A percentile compares a stretch with the other conserved stretches of the same genome.
Evolutionary conservation across 2,329 filamentous ascomycete genomes (phyloP).

Genomic region (Aspergillus fischeri): DNA sequence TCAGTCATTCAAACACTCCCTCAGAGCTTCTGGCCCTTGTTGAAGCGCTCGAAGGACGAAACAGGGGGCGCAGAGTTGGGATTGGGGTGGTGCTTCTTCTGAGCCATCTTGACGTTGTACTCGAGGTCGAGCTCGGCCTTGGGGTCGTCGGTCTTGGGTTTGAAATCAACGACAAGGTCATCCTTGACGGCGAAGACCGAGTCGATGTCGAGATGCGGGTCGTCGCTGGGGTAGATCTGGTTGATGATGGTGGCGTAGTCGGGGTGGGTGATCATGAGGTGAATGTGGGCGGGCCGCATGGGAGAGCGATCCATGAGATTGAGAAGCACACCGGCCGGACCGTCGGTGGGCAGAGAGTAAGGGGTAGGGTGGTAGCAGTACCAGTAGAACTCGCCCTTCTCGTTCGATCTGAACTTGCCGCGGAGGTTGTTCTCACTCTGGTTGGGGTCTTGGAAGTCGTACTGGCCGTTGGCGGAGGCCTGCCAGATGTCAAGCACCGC

Average conservation of each 20-base stretch:
- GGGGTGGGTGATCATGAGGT: conserved; percentile 54
- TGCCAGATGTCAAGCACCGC: conserved; percentile 78
- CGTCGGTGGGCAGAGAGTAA: conserved; percentile 67
- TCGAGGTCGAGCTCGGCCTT: conserved; percentile 57
- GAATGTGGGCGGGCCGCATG: conserved; percentile 60
- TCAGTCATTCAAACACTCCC: neutral
- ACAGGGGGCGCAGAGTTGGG: conserved; percentile 36
- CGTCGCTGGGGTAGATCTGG: conserved; percentile 57
- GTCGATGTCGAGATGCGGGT: conserved; percentile 55
- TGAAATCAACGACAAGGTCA: conserved; percentile 56
- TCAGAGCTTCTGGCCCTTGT: conserved; percentile 17
- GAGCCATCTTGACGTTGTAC: conserved; percentile 58
- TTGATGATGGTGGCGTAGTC: conserved; percentile 55
- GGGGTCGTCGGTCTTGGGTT: conserved; percentile 47
- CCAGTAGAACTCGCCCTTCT: conserved; percentile 62
- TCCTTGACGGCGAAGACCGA: conserved; percentile 61
- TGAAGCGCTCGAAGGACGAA: conserved; percentile 36
- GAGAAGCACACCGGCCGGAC: conserved; percentile 52
- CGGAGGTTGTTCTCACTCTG: conserved; percentile 70
- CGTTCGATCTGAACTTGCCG: conserved; percentile 69
- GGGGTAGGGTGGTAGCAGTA: conserved; percentile 75
- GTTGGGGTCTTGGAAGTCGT: conserved; percentile 72
- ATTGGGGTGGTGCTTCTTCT: conserved; percentile 39
- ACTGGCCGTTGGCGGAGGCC: conserved; percentile 69
- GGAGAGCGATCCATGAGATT: conserved; percentile 54